Conservation (phyloP, 345 rosid species). For the Eucalyptus caleyi region DNA sequence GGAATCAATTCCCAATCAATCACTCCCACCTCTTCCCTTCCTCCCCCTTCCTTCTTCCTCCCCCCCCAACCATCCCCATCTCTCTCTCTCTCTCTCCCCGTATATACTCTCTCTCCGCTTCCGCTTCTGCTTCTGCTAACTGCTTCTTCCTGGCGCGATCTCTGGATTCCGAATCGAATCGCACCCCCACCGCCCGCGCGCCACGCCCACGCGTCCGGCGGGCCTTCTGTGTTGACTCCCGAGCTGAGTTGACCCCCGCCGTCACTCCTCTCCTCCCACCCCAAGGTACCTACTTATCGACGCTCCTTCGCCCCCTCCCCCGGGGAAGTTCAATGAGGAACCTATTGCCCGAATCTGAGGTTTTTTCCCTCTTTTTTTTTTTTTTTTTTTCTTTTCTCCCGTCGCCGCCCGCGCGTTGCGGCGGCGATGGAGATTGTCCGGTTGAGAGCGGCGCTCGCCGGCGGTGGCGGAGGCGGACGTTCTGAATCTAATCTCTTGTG, state of each 20-base stretch:
- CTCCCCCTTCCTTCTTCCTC: background rate
- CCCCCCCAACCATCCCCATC: background rate
- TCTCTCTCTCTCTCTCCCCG: background rate
- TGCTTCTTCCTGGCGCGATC: background rate
- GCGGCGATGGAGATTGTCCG: background rate
- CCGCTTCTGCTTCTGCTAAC: background rate
- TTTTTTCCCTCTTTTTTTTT: fast-evolving
- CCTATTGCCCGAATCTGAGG: background rate
- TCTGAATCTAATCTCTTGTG: background rate
- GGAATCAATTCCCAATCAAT: constrained; percentile 1
- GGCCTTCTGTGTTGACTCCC: background rate
- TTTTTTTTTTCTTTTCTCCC: too few relatives aligned
- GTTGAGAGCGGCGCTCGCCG: background rate
- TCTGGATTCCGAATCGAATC: background rate
- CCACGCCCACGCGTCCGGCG: too few relatives aligned
- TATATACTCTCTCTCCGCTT: background rate
- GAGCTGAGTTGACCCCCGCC: background rate
- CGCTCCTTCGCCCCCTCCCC: background rate
- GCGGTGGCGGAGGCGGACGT: background rate
- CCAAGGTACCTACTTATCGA: background rate
- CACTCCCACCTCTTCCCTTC: background rate
- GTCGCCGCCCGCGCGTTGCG: background rate
- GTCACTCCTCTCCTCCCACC: too few relatives aligned
- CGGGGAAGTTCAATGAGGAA: background rate
- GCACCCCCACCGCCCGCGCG: background rate